Conservation (phyloP, 768 basidiomycete species). For the Lyophyllum atratum region DNA sequence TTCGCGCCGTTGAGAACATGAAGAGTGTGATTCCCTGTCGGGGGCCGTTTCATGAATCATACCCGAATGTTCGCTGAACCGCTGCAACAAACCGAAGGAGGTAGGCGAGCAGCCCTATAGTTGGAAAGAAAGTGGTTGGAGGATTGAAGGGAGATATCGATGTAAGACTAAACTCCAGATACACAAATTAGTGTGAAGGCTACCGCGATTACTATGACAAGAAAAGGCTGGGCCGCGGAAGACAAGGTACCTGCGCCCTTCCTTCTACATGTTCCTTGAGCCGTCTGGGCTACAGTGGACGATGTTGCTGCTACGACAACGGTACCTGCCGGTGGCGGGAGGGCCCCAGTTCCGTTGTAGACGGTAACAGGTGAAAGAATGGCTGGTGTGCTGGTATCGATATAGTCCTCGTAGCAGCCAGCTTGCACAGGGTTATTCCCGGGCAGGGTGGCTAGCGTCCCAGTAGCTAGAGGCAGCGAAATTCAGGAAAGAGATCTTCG, state of each 20-base stretch:
- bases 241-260: constrained; percentile 12
- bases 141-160: neutral
- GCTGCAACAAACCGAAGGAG: too few relatives aligned
- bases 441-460: constrained; percentile 22
- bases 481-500: neutral
- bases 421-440: constrained; percentile 32
- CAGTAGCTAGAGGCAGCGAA: constrained; percentile 3
- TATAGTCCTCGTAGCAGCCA: constrained; percentile 25
- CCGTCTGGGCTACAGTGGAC: constrained; percentile 19
- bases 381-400: constrained; percentile 26
- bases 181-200: neutral
- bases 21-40: too few relatives aligned
- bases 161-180: neutral
- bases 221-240: neutral
- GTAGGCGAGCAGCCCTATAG: too few relatives aligned
- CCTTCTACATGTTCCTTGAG: constrained; percentile 26
- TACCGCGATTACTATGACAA: neutral
- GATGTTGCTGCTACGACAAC: constrained; percentile 23
- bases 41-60: too few relatives aligned
- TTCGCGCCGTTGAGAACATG: too few relatives aligned
- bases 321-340: constrained; percentile 20
- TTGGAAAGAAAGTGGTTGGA: neutral
- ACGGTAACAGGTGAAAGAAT: constrained; percentile 27
- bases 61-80: too few relatives aligned
- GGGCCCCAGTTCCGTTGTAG: constrained; percentile 17